Evolutionary conservation across 805 yeast species (phyloP), one percentile per base, ranked within the genome.

Genomic region (Monosporozyma aquatica): DNA sequence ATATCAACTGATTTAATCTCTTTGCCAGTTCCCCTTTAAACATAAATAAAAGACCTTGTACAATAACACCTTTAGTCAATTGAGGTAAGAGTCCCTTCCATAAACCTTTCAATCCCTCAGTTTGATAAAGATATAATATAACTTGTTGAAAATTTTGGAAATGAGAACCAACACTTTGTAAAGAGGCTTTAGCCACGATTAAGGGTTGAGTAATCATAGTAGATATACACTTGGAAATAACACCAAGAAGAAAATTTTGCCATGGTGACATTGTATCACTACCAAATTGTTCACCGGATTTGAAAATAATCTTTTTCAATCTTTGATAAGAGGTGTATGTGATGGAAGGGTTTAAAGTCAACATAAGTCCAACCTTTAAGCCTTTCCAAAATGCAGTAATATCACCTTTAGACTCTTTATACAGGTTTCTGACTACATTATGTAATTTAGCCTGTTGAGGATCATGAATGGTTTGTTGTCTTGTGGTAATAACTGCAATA

Each of bases 11-110:
- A 36, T 47, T 51, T 30, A 52, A 24, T 8, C 41, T 27, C 38
- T 57, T 59, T 7, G 53, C 76, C 40, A 76, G 57, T 58, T 80
- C 85, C 52, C 83, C 92, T 62, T 78, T 83, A 63, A 80, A 82
- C 80, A 82, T 82, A 56, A 86, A 82, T 52, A 86, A 68, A 46
- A 86, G 67, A 0, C 95, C 95, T 61, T 86, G 95, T 4, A 85
- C 95, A 34, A 86, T 61, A 2, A 85, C 80, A 1, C 92, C 95
- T 67, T 86, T 86, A 30, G 78, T 59, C 44, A 86, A 68, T 59
- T 86, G 95, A 5, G 95, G 95, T 3, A 77, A 73, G 24, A 86
- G 54, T 2, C 95, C 95, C 65, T 80, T 84, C 76, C 86, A 86
- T 47, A 85, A 66, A 0, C 89, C 80, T 10, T 52, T 48, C 29